phyloP scores from a whole-genome alignment of 2,329 filamentous ascomycete genomes.

The Verticillium albo-atrum region DNA sequence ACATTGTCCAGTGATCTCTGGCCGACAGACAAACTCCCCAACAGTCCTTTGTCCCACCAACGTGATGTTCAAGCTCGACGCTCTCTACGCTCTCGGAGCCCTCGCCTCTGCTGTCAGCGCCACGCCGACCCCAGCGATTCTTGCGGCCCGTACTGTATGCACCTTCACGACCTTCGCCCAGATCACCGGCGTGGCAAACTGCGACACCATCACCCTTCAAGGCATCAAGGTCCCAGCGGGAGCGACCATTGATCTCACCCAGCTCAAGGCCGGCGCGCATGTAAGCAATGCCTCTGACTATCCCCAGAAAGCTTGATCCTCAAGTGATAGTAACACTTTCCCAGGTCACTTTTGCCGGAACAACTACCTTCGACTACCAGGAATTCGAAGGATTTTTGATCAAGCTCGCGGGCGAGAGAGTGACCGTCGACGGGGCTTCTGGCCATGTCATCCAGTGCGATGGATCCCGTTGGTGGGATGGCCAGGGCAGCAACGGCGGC shows the following conservation, averaged over 20 bases:
- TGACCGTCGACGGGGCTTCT: conserved; percentile 48
- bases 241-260: conserved; percentile 53
- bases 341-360: no score
- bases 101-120: conserved; percentile 17
- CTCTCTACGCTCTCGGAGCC: conserved; percentile 17
- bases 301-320: conserved; percentile 51
- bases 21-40: no score
- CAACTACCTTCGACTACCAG: conserved; percentile 62
- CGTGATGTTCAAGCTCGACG: no score
- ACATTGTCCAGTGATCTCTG: no score
- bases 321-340: no score
- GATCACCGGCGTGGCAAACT: conserved; percentile 42
- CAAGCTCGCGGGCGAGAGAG: conserved; percentile 51
- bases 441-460: conserved; percentile 52
- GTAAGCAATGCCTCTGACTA: no score
- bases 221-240: conserved; percentile 54
- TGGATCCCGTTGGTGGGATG: conserved; percentile 58
- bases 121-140: conserved; percentile 3
- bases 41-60: no score
- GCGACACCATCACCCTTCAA: conserved; percentile 50
- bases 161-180: conserved; percentile 48
- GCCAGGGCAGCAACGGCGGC: conserved; percentile 54
- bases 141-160: conserved; percentile 29
- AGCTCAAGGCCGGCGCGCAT: conserved; percentile 46
- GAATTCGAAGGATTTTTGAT: conserved; percentile 63